phyloP scores from a whole-genome alignment of 1,139 yeast genomes.

The Lodderomyces orthopsilosis region DNA sequence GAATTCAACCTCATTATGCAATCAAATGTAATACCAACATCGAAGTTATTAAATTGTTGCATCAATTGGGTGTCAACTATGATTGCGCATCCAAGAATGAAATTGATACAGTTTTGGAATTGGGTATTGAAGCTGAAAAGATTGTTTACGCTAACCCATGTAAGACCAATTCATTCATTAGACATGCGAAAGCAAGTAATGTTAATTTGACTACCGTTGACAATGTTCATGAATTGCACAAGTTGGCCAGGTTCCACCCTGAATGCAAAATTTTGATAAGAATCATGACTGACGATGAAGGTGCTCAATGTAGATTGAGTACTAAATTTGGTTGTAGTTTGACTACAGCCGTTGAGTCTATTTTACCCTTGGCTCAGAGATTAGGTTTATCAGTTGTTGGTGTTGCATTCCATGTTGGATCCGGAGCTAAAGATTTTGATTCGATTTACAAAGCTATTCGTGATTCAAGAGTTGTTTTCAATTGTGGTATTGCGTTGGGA shows the following conservation, averaged over 20 bases:
- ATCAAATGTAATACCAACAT: constrained; percentile 88
- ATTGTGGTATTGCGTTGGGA: constrained; percentile 50
- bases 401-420: constrained; percentile 94
- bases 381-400: constrained; percentile 70
- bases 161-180: constrained; percentile 76
- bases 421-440: constrained; percentile 79
- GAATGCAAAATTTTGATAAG: constrained; percentile 69
- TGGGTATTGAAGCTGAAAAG: constrained; percentile 62
- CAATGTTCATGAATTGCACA: constrained; percentile 78
- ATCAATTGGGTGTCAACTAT: constrained; percentile 67
- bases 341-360: constrained; percentile 45
- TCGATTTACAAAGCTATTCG: constrained; percentile 69
- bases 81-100: constrained; percentile 94
- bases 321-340: constrained; percentile 86
- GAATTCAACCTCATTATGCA: constrained; percentile 83
- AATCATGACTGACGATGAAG: constrained; percentile 85
- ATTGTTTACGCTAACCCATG: constrained; percentile 94
- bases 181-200: constrained; percentile 57
- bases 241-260: constrained; percentile 68
- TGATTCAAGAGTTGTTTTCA: constrained; percentile 74
- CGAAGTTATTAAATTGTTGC: constrained; percentile 56
- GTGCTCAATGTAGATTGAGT: constrained; percentile 83
- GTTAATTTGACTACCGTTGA: constrained; percentile 86
- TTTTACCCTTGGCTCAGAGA: constrained; percentile 62
- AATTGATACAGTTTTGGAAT: constrained; percentile 60